Evolutionary conservation across 2,329 filamentous ascomycete genomes (phyloP), one percentile per base, ranked within the genome.

Genomic region (Paraphoma chrysanthemicola): DNA sequence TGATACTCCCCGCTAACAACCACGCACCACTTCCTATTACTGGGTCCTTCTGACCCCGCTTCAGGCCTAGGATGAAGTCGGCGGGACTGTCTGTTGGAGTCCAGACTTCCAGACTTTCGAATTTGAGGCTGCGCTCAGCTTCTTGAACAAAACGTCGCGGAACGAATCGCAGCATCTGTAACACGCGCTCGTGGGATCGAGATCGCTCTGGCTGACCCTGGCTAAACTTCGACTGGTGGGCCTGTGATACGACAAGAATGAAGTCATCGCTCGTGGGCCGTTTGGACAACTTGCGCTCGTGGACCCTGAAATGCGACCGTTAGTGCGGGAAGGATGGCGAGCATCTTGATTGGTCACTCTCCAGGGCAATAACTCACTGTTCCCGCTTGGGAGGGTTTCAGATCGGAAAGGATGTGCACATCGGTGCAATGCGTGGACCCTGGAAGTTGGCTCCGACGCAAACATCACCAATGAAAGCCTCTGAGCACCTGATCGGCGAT

Each of bases 321-420:
- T 46, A 9, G 6, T 38, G 3, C n/a, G 33, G 33, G n/a, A 38
- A n/a, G 3, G 33, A 11, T 38, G 33, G 10, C 6, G n/a, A n/a
- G 33, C 33, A 11, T 11, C 10, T 9, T 16, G 39, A 42, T 17
- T 16, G 39, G 39, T n/a, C 3, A 3, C 10, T 42, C 8, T n/a
- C 16, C 39, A 42, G 11, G 39, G 14, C 12, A 17, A 42, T 17
- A 42, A 17, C 16, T n/a, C 39, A 42, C 11, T 42, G 12, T 17
- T 14, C 39, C 44, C 44, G n/a, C 6, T 30, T 31, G 23, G 6
- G 12, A 31, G 11, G 7, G 6, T 36, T 41, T 39, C 48, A 47
- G 55, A 66, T 68, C 64, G 63, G 56, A 46, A 45, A 44, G 41
- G 57, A 54, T 31, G 55, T 60, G 64, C 48, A 14, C 53, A 67